Base-by-base conservation (phyloP, 2,329 filamentous ascomycete species). In the Fusarium sacchari region DNA sequence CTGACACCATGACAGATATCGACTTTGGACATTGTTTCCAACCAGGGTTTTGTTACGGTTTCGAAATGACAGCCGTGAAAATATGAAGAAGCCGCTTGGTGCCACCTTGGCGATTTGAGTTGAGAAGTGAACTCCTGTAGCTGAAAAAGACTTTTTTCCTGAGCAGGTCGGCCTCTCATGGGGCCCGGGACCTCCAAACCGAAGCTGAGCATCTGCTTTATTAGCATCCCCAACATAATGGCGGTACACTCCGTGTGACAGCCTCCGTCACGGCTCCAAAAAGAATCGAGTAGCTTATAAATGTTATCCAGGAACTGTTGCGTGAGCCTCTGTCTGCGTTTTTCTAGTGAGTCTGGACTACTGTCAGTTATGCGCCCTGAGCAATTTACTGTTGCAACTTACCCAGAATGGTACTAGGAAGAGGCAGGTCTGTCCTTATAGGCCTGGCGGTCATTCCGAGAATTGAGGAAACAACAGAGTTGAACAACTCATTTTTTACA, bases 401-500 rank as follows among this genome's bases (percentile, higher is more conserved):
- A 22, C 49, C n/a, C 4, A 52, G 2, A 13, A 52, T 53, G 2
- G 0, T 6, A 22, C 32, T 22, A 7, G 32, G 49, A 0, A 53
- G 8, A 1, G 24, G 49, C 0, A 53, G 2, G 6, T 53, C 49
- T 0, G 24, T 26, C 0, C 2, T 0, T 17, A 26, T 53, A 0
- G 24, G 13, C 13, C 49, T 0, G 1, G 32, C 8, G 6, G 17
- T 36, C 3, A 11, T 2, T 14, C 10, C 20, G 0, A 50, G 30
- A 0, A 50, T 4, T 2, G 15, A 18, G 2, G 18, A 3, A 24
- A 34, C 30, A 7, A 20, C 15, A 0, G n/a, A 22, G 13, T 53
- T 13, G 10, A 53, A 37, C 10, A 53, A 2, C 0, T 15, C 32
- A 9, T 0, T 6, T 1, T 53, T 53, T 0, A 0, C 18, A 2